These are phyloP conservation scores for Lepidium didymum DNA, from an alignment of 345 rosid species.

Conservation along the genomic window DNA sequence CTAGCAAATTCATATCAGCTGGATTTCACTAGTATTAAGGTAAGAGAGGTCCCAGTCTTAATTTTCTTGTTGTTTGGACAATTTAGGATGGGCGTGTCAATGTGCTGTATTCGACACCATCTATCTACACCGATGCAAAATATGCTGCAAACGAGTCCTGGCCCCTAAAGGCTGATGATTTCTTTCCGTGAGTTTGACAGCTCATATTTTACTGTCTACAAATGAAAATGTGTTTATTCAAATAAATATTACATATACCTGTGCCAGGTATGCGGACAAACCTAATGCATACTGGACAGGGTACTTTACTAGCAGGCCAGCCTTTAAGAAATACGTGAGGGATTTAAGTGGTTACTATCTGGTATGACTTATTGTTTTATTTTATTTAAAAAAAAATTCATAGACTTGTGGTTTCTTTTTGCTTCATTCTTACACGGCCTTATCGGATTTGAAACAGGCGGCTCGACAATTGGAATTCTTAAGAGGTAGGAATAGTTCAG, in stretches of 20 bases:
- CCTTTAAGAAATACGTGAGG: conserved; percentile 79
- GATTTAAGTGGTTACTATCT: conserved; percentile 72
- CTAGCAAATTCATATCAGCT: not conserved
- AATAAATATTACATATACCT: not conserved
- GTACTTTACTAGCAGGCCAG: conserved; percentile 89
- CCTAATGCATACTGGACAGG: conserved; percentile 97
- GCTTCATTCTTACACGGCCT: conserved; percentile 6
- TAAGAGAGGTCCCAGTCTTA: not conserved
- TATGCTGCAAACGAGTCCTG: conserved; percentile 63
- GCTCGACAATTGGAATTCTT: conserved; percentile 84
- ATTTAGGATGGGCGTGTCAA: conserved; percentile 88
- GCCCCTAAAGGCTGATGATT: conserved; percentile 90
- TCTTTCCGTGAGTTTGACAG: conserved; percentile 70
- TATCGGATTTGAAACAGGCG: conserved; percentile 40
- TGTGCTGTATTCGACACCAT: conserved; percentile 88
- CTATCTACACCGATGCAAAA: conserved; percentile 86
- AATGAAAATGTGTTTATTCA: not conserved
- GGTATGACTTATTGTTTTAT: conserved; percentile 33
- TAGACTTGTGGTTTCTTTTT: not conserved
- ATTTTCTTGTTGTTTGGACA: conserved; percentile 9
- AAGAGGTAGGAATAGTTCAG: conserved; percentile 53
- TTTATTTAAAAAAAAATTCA: not conserved
- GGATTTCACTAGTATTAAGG: not conserved
- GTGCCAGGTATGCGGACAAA: conserved; percentile 76
- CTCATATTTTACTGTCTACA: not conserved